A percentile compares a stretch with the other conserved stretches of the same genome.
phyloP scores from a whole-genome alignment of 768 basidiomycete species.

The Lactifluus echinatus region DNA sequence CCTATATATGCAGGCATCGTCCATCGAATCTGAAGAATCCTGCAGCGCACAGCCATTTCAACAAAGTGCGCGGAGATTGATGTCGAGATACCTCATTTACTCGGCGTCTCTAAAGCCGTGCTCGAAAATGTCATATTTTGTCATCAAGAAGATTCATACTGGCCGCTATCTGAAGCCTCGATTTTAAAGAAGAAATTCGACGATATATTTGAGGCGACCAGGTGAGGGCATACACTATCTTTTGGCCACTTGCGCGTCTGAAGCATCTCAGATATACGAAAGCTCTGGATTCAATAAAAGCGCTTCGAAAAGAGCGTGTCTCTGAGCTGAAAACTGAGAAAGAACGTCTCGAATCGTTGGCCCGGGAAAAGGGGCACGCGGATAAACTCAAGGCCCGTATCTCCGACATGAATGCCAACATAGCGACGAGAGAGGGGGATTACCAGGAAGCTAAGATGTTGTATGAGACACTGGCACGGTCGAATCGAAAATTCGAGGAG shows the following conservation, averaged over 20 bases:
- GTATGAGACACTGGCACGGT: constrained; percentile 54
- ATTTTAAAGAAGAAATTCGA: constrained; percentile 98
- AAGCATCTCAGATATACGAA: constrained; percentile 73
- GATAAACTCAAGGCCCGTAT: constrained; percentile 72
- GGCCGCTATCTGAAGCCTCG: constrained; percentile 90
- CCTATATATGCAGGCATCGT: background rate
- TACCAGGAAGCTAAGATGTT: constrained; percentile 61
- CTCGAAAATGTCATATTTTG: constrained; percentile 99
- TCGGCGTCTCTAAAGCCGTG: constrained; percentile 97
- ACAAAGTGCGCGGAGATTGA: constrained; percentile 99
- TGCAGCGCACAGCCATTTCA: constrained; percentile 79
- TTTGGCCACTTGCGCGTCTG: background rate
- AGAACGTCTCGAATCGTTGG: constrained; percentile 69
- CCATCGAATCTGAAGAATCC: background rate
- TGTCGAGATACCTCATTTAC: constrained; percentile 80
- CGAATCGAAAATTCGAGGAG: constrained; percentile 77
- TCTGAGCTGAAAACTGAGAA: constrained; percentile 91
- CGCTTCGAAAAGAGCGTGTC: constrained; percentile 80
- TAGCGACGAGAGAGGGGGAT: constrained; percentile 64
- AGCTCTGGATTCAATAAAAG: constrained; percentile 87
- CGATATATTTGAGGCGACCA: constrained; percentile 98
- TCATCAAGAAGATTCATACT: constrained; percentile 98
- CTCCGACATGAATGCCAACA: constrained; percentile 46
- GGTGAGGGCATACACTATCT: constrained; percentile 36
- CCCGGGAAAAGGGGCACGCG: constrained; percentile 75